Evolutionary conservation across 2,329 filamentous ascomycete genomes (phyloP), one percentile per base, ranked within the genome.

Genomic region (Apiospora phragmitis): DNA sequence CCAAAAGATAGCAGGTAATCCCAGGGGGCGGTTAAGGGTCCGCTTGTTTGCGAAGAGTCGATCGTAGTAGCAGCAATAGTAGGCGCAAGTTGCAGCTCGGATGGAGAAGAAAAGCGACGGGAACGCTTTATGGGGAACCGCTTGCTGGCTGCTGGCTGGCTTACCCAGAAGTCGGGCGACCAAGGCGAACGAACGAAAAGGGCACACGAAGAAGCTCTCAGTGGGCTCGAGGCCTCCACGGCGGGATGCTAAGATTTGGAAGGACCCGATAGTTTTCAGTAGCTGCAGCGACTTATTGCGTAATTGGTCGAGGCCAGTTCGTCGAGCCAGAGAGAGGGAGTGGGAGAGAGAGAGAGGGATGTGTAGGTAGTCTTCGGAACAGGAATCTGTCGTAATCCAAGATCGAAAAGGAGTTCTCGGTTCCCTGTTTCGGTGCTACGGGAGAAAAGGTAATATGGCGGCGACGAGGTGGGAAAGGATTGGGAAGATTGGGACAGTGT

Each of bases 201-300:
- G 55, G 21, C 49, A 55, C 38, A 21, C 55, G 32, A 66, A 45
- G 68, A 59, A 65, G 66, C 69, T 43, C 59, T 68, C 65, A 43
- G 65, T 68, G 69, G 69, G 67, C 70, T 71, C 70, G 70, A 71
- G 70, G 70, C 70, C 70, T 71, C 70, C 70, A 67, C 70, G 70
- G 67, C 70, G 55, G 55, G 55, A 59, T 38, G 65, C 55, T n/a
- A 45, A 67, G 67, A 42, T 32, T 49, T 59, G 49, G 66, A 65
- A 55, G 49, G 42, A 55, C 24, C 49, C 47, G 51, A 49, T 43
- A 62, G 55, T 62, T 62, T 62, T 62, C 55, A 62, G 55, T 62
- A 62, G 55, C 55, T 62, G 55, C 55, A 62, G 55, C 32, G 18
- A 18, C 16, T 62, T 62, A 38, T 62, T 35, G 55, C 55, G 55